Evolutionary conservation across 148 eudicot genomes (phyloP), one percentile per base, ranked within the genome.

Genomic region (Persicaria tinctoria): DNA sequence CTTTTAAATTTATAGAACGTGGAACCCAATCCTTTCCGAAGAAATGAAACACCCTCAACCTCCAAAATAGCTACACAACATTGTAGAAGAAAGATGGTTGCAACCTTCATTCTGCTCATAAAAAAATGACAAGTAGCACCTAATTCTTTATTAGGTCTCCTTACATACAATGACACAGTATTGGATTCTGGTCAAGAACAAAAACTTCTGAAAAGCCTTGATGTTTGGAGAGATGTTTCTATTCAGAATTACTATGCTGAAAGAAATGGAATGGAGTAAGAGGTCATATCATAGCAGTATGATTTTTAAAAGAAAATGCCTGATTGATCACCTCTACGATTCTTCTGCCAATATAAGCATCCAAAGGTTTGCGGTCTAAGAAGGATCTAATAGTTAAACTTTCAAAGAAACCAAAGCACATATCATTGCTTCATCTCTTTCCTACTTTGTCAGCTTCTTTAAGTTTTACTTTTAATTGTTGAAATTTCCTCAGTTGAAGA

Each of bases 401-500:
- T 16, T 11, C 27, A 6, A 32, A 41, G 72, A n/a, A 50, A 23
- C 27, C 14, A 23, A 70, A 70, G 20, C 18, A 46, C n/a, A 46
- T 8, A 70, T 47, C 16, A 6, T 46, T 45, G 50, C 69, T 71
- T 17, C 11, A 20, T 80, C 45, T 32, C 48, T 66, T 66, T 66
- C 47, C 70, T 66, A 44, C 70, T 32, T 8, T 13, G 13, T 41
- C 70, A 66, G 70, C 46, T 66, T 66, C 32, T 48, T 11, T 79
- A 66, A n/a, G 14, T n/a, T 46, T 12, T 55, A 5, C 46, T n/a
- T 46, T 41, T 38, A 41, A 66, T 66, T 59, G 8, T 16, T 14
- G 6, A 20, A 16, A 9, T 23, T 54, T 51, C 13, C 14, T 64
- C 86, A 94, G 97, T 85, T 95, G 74, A 95, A 92, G 84, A 95